Conservation (phyloP, 2,329 filamentous ascomycete genomes). For the Exophiala phaeomuriformis region DNA sequence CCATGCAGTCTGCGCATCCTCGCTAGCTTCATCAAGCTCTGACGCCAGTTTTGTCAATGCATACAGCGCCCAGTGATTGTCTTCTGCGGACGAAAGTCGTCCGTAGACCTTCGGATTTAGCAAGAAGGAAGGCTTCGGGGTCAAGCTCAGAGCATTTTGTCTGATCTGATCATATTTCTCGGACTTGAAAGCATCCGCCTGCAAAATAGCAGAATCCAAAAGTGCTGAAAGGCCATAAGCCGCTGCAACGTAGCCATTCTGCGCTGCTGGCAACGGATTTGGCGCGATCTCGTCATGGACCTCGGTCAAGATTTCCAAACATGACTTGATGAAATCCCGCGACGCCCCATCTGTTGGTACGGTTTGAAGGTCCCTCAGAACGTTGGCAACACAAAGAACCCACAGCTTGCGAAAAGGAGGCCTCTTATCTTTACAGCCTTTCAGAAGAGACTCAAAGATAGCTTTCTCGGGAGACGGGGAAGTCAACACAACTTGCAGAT, state of each 20-base stretch:
- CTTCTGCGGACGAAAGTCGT: conserved; percentile 66
- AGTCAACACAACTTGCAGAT: conserved; percentile 56
- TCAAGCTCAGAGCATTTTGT: conserved; percentile 48
- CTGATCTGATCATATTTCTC: conserved; percentile 12
- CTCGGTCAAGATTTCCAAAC: conserved; percentile 48
- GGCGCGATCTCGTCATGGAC: conserved; percentile 69
- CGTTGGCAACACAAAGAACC: conserved; percentile 48
- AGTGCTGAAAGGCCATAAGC: conserved; percentile 51
- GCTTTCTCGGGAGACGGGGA: conserved; percentile 58
- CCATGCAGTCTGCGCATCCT: conserved; percentile 62
- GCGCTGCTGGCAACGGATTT: conserved; percentile 71
- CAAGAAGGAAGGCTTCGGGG: conserved; percentile 78
- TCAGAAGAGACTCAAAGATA: conserved; percentile 63
- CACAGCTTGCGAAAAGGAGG: conserved; percentile 68
- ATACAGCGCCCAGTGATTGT: conserved; percentile 67
- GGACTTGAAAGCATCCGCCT: conserved; percentile 34
- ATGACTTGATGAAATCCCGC: conserved; percentile 44
- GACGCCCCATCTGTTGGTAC: conserved; percentile 38
- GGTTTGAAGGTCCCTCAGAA: conserved; percentile 15
- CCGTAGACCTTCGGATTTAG: conserved; percentile 78
- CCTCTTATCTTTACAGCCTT: conserved; percentile 82
- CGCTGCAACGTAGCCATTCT: conserved; percentile 72
- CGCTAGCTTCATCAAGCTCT: conserved; percentile 46
- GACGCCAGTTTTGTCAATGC: conserved; percentile 59
- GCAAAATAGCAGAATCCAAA: conserved; percentile 29